Conservation (phyloP, 2,329 filamentous ascomycete species). For the Aspergillus fructus region DNA sequence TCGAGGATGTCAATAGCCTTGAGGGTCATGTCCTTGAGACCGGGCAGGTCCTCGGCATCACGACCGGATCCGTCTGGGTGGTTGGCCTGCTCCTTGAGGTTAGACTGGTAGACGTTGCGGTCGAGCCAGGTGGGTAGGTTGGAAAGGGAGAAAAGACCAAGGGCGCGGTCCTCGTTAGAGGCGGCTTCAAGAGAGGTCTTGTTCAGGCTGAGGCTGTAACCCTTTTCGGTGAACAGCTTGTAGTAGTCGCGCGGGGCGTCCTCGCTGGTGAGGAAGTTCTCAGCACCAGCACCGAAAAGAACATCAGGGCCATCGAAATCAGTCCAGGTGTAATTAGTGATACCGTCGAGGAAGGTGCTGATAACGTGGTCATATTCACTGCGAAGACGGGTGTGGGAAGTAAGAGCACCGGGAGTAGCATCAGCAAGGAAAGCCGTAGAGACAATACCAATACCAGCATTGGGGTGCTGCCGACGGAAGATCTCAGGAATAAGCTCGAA, state of each 20-base stretch:
- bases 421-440: constrained; percentile 75
- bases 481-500: constrained; percentile 75
- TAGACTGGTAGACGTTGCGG: constrained; percentile 74
- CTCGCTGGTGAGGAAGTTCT: constrained; percentile 72
- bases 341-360: constrained; percentile 72
- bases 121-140: constrained; percentile 85
- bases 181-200: constrained; percentile 66
- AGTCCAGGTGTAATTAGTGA: constrained; percentile 80
- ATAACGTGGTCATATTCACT: constrained; percentile 69
- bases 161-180: constrained; percentile 60
- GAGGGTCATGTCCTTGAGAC: constrained; percentile 84
- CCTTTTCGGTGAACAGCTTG: constrained; percentile 66
- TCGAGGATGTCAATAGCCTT: constrained; percentile 82
- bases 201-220: constrained; percentile 71
- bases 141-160: constrained; percentile 74
- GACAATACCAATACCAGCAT: constrained; percentile 63
- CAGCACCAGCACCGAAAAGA: constrained; percentile 78
- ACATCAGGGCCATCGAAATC: constrained; percentile 73
- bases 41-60: constrained; percentile 72
- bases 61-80: constrained; percentile 65
- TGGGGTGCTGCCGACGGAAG: constrained; percentile 65
- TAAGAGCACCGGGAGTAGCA: constrained; percentile 75
- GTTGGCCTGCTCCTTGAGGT: constrained; percentile 66
- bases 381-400: constrained; percentile 70
- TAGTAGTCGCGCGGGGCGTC: constrained; percentile 60